A percentile compares a stretch with the other conserved stretches of the same genome.
These are phyloP conservation scores for Cryphonectria radicalis DNA, from an alignment of 2,329 filamentous ascomycete species.

Conservation along the genomic window DNA sequence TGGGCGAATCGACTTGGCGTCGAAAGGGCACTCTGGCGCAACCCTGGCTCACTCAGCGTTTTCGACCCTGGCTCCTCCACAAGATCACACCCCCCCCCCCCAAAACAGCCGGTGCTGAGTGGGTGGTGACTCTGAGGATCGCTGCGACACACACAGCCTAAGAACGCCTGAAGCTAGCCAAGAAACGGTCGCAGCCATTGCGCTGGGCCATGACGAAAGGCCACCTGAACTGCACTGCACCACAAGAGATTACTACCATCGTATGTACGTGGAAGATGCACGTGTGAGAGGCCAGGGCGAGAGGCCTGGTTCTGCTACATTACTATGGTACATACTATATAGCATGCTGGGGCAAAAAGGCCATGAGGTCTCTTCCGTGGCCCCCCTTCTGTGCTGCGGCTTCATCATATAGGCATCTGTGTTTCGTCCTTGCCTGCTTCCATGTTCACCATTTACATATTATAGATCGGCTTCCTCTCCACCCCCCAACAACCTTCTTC, in stretches of 20 bases:
- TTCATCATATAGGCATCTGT: background rate
- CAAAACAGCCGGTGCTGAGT: background rate
- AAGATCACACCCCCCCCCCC: background rate
- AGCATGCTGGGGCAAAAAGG: background rate
- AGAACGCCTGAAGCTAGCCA: background rate
- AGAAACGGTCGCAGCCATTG: slow-evolving; percentile 4
- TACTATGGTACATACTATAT: background rate
- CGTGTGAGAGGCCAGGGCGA: background rate
- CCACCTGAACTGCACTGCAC: background rate
- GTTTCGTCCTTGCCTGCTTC: background rate
- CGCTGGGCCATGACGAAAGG: background rate
- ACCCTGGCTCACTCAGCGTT: background rate
- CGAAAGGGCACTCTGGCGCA: background rate
- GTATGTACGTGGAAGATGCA: background rate
- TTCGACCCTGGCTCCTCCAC: slow-evolving; percentile 10
- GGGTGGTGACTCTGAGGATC: background rate
- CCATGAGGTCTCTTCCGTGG: background rate
- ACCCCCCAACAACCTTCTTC: background rate
- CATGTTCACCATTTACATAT: background rate
- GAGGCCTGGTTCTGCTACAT: background rate
- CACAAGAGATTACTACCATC: background rate
- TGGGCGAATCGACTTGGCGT: slow-evolving; percentile 11
- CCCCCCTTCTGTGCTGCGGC: background rate
- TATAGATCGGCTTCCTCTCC: background rate
- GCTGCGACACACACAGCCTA: background rate